Conservation (phyloP, 2,329 filamentous ascomycete genomes). For the Xylaria hypoxylon region DNA sequence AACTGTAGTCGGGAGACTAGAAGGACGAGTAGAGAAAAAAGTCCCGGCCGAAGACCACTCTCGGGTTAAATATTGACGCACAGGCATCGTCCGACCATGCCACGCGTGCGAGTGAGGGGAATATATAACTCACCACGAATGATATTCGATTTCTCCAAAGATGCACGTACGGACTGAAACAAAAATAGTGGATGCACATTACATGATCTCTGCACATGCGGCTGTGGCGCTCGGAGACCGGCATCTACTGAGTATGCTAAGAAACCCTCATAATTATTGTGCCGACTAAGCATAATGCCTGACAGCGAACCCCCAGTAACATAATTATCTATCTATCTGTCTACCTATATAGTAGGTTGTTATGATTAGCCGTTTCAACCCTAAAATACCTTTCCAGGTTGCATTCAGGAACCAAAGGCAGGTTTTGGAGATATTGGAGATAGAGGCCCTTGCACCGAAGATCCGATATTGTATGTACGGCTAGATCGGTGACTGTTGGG, state of each 20-base stretch:
- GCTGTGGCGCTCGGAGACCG: background rate
- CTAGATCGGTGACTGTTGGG: too few species aligned
- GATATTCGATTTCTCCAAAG: background rate
- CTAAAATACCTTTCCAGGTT: background rate
- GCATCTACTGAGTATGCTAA: background rate
- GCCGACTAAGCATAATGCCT: background rate
- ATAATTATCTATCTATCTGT: background rate
- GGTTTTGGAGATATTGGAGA: background rate
- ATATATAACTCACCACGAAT: background rate
- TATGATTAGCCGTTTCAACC: background rate
- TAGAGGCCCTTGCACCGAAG: too few species aligned
- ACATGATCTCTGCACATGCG: background rate
- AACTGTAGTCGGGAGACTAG: background rate
- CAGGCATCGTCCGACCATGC: background rate
- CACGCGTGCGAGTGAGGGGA: constrained; percentile 4
- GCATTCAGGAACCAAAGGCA: background rate
- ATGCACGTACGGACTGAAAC: background rate
- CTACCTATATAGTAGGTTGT: too few species aligned
- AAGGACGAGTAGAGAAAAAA: background rate
- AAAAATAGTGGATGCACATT: background rate
- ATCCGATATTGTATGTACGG: background rate
- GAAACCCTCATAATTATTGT: background rate
- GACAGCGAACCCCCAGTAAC: background rate
- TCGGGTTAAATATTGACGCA: constrained; percentile 6
- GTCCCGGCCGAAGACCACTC: too few species aligned